phyloP scores from a whole-genome alignment of 352 stramenopile genomes.

The Pythium sp. region DNA sequence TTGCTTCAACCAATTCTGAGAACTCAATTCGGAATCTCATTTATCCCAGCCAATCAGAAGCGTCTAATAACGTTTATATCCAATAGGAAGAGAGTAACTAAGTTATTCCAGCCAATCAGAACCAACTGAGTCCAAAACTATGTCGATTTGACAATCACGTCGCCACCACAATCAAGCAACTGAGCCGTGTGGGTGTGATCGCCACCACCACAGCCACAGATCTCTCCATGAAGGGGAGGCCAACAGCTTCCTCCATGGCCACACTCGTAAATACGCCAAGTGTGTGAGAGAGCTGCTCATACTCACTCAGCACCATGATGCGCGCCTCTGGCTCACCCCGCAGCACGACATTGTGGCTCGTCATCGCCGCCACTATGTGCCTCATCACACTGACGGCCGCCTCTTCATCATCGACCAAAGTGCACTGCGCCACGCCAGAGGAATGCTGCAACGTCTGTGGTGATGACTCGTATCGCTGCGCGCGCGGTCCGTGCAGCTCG shows the following conservation, averaged over 20 bases:
- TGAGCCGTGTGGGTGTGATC: not conserved
- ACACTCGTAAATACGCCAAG: not conserved
- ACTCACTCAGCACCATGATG: not conserved
- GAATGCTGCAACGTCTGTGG: slow-evolving; percentile 53
- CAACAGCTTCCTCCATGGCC: not conserved
- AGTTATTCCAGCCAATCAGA: not conserved
- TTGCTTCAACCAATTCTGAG: not conserved
- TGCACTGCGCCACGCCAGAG: slow-evolving; percentile 15
- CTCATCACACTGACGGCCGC: not conserved
- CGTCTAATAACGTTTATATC: no score
- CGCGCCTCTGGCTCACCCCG: not conserved
- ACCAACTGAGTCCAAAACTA: not conserved
- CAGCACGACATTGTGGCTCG: not conserved
- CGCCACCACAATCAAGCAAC: not conserved
- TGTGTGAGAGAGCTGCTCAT: not conserved
- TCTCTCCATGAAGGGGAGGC: not conserved
- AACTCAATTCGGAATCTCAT: not conserved
- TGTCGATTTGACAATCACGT: not conserved
- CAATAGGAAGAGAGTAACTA: not conserved
- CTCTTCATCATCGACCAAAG: not conserved
- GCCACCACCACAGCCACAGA: not conserved
- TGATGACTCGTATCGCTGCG: slow-evolving; percentile 41
- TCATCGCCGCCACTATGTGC: not conserved
- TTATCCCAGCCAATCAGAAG: not conserved
- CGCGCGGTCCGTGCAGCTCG: slow-evolving; percentile 49